Percentiles rank a stretch among this genome's conserved stretches.
These are phyloP conservation scores for Colletotrichum eremochloae DNA, from an alignment of 2,329 filamentous ascomycete species.

Conservation along the genomic window DNA sequence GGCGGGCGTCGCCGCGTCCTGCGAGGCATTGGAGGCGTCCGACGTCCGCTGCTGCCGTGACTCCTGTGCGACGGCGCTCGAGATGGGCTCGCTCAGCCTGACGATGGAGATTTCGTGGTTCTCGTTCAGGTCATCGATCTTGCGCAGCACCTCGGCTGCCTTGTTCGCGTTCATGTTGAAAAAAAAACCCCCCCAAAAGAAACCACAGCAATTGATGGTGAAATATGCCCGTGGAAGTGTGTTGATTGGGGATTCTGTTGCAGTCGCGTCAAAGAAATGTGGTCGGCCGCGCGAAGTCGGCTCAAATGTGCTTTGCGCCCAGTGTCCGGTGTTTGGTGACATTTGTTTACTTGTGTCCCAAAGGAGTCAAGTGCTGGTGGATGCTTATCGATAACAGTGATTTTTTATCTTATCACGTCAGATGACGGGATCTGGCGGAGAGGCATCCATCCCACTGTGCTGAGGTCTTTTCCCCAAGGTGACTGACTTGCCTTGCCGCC, in stretches of 20 bases:
- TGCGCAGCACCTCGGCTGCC: slow-evolving; percentile 58
- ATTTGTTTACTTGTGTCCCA: slow-evolving; percentile 57
- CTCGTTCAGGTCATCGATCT: slow-evolving; percentile 67
- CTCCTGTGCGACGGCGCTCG: slow-evolving; percentile 60
- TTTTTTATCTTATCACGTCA: neutral
- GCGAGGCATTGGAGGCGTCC: slow-evolving; percentile 76
- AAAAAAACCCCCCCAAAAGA: too few species aligned
- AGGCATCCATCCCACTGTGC: slow-evolving; percentile 16
- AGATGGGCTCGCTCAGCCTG: slow-evolving; percentile 81
- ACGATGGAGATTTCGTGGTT: slow-evolving; percentile 79
- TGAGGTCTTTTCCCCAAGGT: slow-evolving; percentile 9
- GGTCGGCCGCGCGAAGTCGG: neutral
- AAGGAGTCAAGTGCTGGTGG: slow-evolving; percentile 45
- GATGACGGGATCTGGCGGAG: slow-evolving; percentile 2
- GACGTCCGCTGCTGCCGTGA: slow-evolving; percentile 72
- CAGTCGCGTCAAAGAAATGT: neutral
- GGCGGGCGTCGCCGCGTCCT: slow-evolving; percentile 78
- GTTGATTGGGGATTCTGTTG: neutral
- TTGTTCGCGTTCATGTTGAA: slow-evolving; percentile 50
- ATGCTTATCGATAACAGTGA: slow-evolving; percentile 15
- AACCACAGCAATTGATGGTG: slow-evolving; percentile 4
- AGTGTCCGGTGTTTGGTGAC: slow-evolving; percentile 14
- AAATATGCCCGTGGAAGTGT: neutral
- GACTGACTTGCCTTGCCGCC: slow-evolving; percentile 14
- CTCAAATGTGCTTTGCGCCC: neutral